Conservation (phyloP, 2,329 filamentous ascomycete genomes). For the Dactylellina haptotyla region DNA sequence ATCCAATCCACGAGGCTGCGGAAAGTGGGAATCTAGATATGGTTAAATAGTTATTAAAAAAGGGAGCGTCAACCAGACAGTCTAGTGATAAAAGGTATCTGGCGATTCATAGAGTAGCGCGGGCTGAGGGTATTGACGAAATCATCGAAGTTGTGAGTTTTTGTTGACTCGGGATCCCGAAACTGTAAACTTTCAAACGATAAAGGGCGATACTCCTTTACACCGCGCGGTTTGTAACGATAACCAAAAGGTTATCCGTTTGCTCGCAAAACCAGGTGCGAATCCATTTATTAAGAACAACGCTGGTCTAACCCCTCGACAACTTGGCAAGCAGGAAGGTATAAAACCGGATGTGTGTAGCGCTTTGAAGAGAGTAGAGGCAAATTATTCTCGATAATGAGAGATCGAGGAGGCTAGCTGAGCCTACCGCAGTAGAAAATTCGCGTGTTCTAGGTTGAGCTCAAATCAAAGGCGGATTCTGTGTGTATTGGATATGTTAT, state of each 20-base stretch:
- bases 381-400: background rate
- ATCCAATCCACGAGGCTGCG: background rate
- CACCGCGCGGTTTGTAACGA: background rate
- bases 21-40: background rate
- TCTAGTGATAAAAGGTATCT: background rate
- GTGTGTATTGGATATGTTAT: no score
- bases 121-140: background rate
- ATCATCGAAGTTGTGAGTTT: background rate
- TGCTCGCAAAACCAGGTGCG: background rate
- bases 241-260: background rate
- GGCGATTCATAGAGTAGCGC: background rate
- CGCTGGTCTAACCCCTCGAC: background rate
- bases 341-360: background rate
- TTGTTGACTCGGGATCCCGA: background rate
- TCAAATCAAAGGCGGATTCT: no score
- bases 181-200: background rate
- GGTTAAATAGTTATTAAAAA: background rate
- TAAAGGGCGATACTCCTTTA: background rate
- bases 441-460: no score
- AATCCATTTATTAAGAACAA: background rate
- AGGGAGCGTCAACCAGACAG: background rate
- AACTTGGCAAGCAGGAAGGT: background rate
- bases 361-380: background rate
- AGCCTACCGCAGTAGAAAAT: no score
- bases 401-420: no score